Conservation (phyloP, 2,329 filamentous ascomycete genomes). For the Aspergillus luchuensis region DNA sequence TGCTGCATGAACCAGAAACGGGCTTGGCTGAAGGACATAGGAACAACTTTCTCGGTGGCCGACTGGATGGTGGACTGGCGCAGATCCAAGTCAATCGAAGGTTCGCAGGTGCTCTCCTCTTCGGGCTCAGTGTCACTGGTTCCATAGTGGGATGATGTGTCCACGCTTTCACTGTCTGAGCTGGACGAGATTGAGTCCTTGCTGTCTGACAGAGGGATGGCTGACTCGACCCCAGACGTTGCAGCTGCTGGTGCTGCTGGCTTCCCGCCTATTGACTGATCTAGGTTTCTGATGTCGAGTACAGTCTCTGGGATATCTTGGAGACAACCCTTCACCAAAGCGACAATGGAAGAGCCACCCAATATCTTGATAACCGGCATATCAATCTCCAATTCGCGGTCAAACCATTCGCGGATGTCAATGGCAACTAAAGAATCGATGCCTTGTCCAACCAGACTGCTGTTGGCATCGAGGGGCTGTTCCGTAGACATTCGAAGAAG, state of each 20-base stretch:
- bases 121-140: not conserved
- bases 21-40: not conserved
- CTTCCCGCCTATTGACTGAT: not conserved
- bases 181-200: not conserved
- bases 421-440: constrained; percentile 9
- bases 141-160: not conserved
- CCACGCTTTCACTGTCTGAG: not conserved
- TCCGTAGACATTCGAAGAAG: not conserved
- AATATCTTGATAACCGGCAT: not conserved
- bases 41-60: not conserved
- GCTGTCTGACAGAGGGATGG: not conserved
- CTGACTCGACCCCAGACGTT: not conserved
- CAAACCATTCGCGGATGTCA: constrained; percentile 10
- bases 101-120: not conserved
- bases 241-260: too few species aligned
- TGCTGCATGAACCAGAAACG: constrained; percentile 4
- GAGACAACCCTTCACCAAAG: not conserved
- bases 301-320: not conserved
- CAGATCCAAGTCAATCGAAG: not conserved
- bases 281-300: not conserved
- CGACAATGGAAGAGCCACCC: not conserved
- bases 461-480: not conserved
- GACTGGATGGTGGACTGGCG: not conserved
- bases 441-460: constrained; percentile 7
- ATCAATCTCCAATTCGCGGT: constrained; percentile 6